Conservation (phyloP, 2,329 filamentous ascomycete genomes). For the Fusarium vanettenii region DNA sequence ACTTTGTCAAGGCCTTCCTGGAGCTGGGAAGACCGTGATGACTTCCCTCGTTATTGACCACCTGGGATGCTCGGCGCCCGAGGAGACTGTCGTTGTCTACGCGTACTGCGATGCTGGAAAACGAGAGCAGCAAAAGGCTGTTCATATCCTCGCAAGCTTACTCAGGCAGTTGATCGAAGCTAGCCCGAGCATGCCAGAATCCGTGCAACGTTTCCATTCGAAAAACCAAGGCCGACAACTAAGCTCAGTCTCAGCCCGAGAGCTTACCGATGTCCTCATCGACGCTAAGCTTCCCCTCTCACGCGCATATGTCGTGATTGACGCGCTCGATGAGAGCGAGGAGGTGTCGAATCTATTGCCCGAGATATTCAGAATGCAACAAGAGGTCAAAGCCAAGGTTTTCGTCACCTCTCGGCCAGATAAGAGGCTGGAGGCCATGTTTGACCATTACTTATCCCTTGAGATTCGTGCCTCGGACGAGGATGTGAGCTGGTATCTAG, state of each 20-base stretch:
- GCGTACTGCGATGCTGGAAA: not conserved
- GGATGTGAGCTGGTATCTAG: not conserved
- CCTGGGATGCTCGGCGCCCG: rapidly evolving
- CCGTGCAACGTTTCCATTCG: not conserved
- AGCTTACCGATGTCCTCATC: not conserved
- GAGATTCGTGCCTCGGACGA: not conserved
- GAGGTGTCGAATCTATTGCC: not conserved
- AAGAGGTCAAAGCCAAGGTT: not conserved
- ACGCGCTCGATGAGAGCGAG: not conserved
- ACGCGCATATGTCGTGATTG: not conserved
- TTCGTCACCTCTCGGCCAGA: not conserved
- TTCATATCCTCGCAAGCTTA: not conserved
- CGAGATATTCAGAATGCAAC: not conserved
- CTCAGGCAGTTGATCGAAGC: not conserved
- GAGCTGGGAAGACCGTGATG: not conserved
- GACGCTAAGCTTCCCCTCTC: not conserved
- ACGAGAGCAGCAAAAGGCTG: not conserved
- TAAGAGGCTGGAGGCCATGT: not conserved
- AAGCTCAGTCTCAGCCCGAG: not conserved
- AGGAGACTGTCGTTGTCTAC: not conserved
- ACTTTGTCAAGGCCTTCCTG: not conserved
- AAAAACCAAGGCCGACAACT: not conserved
- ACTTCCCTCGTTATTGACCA: not conserved
- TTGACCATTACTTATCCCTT: not conserved
- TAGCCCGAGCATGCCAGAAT: not conserved